Percentiles rank a stretch among this genome's conserved stretches.
Evolutionary conservation across 2,329 filamentous ascomycete genomes (phyloP).

Genomic region (Phialemonium atrogriseum): DNA sequence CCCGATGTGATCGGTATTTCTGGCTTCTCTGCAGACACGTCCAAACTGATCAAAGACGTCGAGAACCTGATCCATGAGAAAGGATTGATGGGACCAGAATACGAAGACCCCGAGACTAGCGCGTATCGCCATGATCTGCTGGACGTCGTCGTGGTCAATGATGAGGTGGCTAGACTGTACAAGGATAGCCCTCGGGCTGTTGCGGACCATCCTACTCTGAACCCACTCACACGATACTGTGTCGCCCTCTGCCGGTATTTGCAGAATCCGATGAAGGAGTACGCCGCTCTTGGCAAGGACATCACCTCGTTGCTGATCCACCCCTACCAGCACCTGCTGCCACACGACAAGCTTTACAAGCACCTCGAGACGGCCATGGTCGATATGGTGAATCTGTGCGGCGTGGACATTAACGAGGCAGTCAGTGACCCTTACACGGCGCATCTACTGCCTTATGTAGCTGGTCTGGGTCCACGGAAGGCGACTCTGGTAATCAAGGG

Average conservation of each 20-base stretch:
- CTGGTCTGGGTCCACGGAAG: slow-evolving; percentile 86
- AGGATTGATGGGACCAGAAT: slow-evolving; percentile 71
- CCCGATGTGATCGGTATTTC: slow-evolving; percentile 88
- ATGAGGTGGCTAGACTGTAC: slow-evolving; percentile 94
- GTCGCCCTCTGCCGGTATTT: slow-evolving; percentile 83
- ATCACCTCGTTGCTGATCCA: slow-evolving; percentile 83
- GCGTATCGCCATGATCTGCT: slow-evolving; percentile 71
- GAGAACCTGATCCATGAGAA: slow-evolving; percentile 71
- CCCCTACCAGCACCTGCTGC: slow-evolving; percentile 78
- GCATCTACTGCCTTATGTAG: slow-evolving; percentile 82
- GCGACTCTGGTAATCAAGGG: slow-evolving; percentile 78
- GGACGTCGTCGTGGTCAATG: slow-evolving; percentile 87
- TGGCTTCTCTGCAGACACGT: slow-evolving; percentile 80
- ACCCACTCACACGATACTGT: slow-evolving; percentile 78
- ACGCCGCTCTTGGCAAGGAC: slow-evolving; percentile 84
- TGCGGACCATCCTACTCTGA: slow-evolving; percentile 72
- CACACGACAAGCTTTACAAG: slow-evolving; percentile 77
- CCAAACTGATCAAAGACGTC: slow-evolving; percentile 74
- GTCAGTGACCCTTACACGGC: slow-evolving; percentile 73
- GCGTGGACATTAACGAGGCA: slow-evolving; percentile 91
- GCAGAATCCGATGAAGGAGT: slow-evolving; percentile 94
- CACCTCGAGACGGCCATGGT: slow-evolving; percentile 94
- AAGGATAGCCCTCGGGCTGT: slow-evolving; percentile 78
- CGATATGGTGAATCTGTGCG: slow-evolving; percentile 95
- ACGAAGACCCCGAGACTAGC: slow-evolving; percentile 67